Evolutionary conservation across 495 filamentous ascomycete genomes (phyloP).

Genomic region (Penicillium canescens): DNA sequence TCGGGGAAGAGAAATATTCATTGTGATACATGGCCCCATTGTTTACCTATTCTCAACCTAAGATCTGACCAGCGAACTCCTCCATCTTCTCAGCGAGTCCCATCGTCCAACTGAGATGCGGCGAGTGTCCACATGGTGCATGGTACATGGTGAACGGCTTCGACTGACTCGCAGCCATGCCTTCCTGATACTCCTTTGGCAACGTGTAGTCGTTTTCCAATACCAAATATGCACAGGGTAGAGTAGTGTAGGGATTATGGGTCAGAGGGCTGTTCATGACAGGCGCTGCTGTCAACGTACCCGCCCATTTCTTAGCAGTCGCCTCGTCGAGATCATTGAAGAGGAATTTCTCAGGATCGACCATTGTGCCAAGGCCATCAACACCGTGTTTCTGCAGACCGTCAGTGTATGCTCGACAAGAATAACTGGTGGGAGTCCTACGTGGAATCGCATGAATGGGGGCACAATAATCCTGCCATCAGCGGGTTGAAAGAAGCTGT

Average conservation of each 20-base stretch:
- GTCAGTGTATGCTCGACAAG: background rate
- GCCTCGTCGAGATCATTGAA: conserved; percentile 26
- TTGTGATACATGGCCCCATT: no score
- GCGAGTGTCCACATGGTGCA: conserved; percentile 25
- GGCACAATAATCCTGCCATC: conserved; percentile 22
- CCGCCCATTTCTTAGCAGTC: conserved; percentile 22
- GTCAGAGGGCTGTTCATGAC: conserved; percentile 24
- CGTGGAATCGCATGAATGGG: conserved; percentile 25
- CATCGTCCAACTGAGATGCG: conserved; percentile 29
- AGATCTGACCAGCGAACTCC: conserved; percentile 12
- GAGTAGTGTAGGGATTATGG: conserved; percentile 29
- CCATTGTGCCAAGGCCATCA: conserved; percentile 18
- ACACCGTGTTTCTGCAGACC: conserved; percentile 20
- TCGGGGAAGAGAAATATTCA: no score
- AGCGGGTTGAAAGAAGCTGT: conserved; percentile 26
- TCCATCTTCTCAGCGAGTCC: conserved; percentile 18
- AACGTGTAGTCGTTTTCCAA: conserved; percentile 25
- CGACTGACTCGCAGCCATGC: conserved; percentile 26
- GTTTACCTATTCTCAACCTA: background rate
- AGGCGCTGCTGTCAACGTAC: conserved; percentile 35
- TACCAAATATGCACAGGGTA: conserved; percentile 38
- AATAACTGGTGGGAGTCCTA: conserved; percentile 1
- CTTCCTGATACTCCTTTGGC: conserved; percentile 28
- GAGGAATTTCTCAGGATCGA: conserved; percentile 18
- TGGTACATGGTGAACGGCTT: conserved; percentile 25